Conservation (phyloP, 768 basidiomycete species). For the Rhodocollybia butyracea region DNA sequence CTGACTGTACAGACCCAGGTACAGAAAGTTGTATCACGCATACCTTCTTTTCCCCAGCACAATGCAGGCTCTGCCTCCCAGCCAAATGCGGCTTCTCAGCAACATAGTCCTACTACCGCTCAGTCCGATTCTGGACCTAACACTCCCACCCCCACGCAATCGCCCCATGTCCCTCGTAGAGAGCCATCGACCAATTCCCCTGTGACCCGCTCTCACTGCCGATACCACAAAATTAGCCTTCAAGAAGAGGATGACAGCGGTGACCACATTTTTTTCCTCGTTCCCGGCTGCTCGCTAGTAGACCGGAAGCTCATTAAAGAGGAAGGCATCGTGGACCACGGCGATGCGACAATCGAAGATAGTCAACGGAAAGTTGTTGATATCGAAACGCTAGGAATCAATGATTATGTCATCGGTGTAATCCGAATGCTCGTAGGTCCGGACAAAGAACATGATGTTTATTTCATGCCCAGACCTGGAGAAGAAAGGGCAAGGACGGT, state of each 20-base stretch:
- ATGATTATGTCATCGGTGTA: constrained; percentile 49
- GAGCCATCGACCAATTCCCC: constrained; percentile 36
- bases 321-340: constrained; percentile 59
- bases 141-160: constrained; percentile 12
- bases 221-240: constrained; percentile 65
- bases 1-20: constrained; percentile 10
- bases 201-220: constrained; percentile 66
- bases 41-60: not conserved
- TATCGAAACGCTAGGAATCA: constrained; percentile 49
- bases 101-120: not conserved
- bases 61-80: not conserved
- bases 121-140: constrained; percentile 16
- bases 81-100: not conserved
- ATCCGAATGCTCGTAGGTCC: constrained; percentile 62
- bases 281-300: constrained; percentile 65
- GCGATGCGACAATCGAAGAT: constrained; percentile 52
- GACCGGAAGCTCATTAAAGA: constrained; percentile 55
- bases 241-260: constrained; percentile 47
- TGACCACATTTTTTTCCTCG: constrained; percentile 59
- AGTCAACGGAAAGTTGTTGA: constrained; percentile 42
- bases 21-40: not conserved
- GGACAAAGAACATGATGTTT: constrained; percentile 64
- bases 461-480: constrained; percentile 52
- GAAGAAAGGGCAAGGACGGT: constrained; percentile 28
- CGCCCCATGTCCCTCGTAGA: constrained; percentile 15